Percentiles rank a stretch among this genome's conserved stretches.
These are phyloP conservation scores for Diplodia mutila DNA, from an alignment of 2,329 filamentous ascomycete species.

Conservation along the genomic window DNA sequence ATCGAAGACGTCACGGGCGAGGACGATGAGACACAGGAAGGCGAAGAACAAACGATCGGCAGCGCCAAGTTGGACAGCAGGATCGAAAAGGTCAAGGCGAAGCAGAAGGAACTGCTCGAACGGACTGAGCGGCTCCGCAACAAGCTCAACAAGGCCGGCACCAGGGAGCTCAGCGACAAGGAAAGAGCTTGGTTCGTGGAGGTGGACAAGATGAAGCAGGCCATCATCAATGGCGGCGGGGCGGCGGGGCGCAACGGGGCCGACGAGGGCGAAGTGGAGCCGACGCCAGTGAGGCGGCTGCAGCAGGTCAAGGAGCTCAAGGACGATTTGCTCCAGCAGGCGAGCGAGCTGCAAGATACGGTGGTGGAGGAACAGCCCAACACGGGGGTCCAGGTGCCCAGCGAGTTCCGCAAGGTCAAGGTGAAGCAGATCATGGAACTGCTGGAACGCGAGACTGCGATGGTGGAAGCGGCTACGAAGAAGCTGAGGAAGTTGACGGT, in stretches of 20 bases:
- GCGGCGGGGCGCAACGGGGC: slow-evolving; percentile 20
- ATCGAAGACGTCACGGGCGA: slow-evolving; percentile 69
- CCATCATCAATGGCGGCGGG: slow-evolving; percentile 40
- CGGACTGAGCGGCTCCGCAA: slow-evolving; percentile 64
- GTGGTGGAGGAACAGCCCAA: slow-evolving; percentile 28
- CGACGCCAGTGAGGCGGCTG: slow-evolving; percentile 54
- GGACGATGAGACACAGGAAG: slow-evolving; percentile 54
- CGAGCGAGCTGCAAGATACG: slow-evolving; percentile 29
- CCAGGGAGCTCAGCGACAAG: slow-evolving; percentile 61
- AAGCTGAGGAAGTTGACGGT: slow-evolving; percentile 34
- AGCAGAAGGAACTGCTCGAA: slow-evolving; percentile 61
- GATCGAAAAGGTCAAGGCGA: slow-evolving; percentile 57
- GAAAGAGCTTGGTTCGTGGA: slow-evolving; percentile 65
- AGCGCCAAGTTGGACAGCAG: slow-evolving; percentile 64
- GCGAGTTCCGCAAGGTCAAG: slow-evolving; percentile 40
- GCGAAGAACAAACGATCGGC: slow-evolving; percentile 51
- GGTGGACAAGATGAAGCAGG: slow-evolving; percentile 48
- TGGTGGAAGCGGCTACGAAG: slow-evolving; percentile 40
- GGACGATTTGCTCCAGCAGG: slow-evolving; percentile 50
- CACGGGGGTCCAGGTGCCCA: slow-evolving; percentile 35
- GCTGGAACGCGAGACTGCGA: slow-evolving; percentile 38
- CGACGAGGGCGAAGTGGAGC: slow-evolving; percentile 37
- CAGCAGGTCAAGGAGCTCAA: slow-evolving; percentile 60
- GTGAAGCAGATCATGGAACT: slow-evolving; percentile 40
- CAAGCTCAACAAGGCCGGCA: slow-evolving; percentile 49